phyloP scores from a whole-genome alignment of 768 basidiomycete genomes.

The Gymnopilus dilepis region DNA sequence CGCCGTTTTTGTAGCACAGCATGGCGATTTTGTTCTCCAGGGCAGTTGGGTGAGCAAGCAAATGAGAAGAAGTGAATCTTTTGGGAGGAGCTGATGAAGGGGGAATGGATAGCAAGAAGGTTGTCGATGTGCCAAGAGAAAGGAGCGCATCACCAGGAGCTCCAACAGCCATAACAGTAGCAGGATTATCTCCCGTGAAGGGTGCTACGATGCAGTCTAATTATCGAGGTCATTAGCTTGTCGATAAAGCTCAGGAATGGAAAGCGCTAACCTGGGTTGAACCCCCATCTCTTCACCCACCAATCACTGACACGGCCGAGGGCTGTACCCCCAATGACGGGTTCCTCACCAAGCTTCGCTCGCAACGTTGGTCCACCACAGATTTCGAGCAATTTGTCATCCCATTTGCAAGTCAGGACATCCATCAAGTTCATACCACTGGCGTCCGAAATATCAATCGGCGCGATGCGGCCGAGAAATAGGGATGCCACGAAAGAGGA shows the following conservation, averaged over 20 bases:
- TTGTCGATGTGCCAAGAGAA: conserved; percentile 89
- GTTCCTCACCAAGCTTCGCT: conserved; percentile 75
- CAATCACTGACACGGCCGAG: conserved; percentile 70
- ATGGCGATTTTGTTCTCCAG: conserved; percentile 77
- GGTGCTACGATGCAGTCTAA: conserved; percentile 80
- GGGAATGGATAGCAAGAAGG: conserved; percentile 79
- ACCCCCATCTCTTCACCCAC: conserved; percentile 81
- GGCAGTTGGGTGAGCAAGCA: conserved; percentile 72
- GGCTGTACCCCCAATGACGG: conserved; percentile 69
- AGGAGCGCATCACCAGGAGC: conserved; percentile 83
- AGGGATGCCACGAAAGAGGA: conserved; percentile 85
- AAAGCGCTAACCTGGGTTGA: conserved; percentile 56
- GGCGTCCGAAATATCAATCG: conserved; percentile 87
- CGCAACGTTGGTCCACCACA: conserved; percentile 73
- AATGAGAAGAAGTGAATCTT: conserved; percentile 76
- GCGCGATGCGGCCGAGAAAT: conserved; percentile 78
- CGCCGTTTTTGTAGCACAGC: conserved; percentile 92
- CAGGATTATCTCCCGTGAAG: conserved; percentile 91
- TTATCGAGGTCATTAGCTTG: not conserved
- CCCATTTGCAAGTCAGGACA: conserved; percentile 76
- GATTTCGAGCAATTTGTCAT: conserved; percentile 64
- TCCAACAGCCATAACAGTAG: conserved; percentile 76
- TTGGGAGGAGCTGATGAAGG: conserved; percentile 66
- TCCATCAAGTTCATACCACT: conserved; percentile 93
- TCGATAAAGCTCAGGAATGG: not conserved